A percentile compares a stretch with the other conserved stretches of the same genome.
Conservation (phyloP, 495 filamentous ascomycete genomes). For the Talaromyces wortmannii region DNA sequence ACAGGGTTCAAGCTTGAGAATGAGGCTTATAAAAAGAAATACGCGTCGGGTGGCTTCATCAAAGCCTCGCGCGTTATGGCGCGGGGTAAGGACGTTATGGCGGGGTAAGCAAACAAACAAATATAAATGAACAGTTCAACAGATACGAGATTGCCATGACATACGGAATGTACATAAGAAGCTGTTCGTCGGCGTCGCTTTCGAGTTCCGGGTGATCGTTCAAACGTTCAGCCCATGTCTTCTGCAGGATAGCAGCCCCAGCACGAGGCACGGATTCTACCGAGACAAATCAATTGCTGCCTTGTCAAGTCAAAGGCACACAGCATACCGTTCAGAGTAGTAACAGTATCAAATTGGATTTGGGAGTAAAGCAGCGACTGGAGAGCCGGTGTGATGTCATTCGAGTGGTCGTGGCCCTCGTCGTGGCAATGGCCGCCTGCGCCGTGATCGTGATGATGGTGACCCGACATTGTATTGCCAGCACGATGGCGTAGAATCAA, state of each 20-base stretch:
- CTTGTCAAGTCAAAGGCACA: neutral
- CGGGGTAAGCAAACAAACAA: neutral
- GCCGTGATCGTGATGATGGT: constrained; percentile 34
- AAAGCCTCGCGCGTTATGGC: no score
- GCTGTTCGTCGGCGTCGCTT: constrained; percentile 86
- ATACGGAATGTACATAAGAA: constrained; percentile 89
- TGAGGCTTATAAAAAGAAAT: no score
- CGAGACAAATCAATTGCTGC: neutral
- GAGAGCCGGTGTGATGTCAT: constrained; percentile 84
- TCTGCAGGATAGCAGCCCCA: constrained; percentile 72
- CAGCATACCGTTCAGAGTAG: constrained; percentile 65
- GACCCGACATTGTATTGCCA: constrained; percentile 25
- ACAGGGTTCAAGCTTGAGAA: neutral
- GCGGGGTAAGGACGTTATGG: no score
- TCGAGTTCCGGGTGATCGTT: constrained; percentile 62
- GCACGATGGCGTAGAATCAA: neutral
- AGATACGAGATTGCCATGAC: constrained; percentile 20
- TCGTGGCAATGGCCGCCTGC: constrained; percentile 37
- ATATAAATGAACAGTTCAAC: neutral
- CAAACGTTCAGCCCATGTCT: constrained; percentile 81
- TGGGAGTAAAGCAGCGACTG: constrained; percentile 85
- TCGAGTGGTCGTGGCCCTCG: constrained; percentile 67
- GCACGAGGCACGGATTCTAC: constrained; percentile 53
- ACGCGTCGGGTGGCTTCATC: no score
- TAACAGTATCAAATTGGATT: constrained; percentile 80